phyloP scores from a whole-genome alignment of 1,284 basidiomycete genomes.

The Anthracocystis setariae region DNA sequence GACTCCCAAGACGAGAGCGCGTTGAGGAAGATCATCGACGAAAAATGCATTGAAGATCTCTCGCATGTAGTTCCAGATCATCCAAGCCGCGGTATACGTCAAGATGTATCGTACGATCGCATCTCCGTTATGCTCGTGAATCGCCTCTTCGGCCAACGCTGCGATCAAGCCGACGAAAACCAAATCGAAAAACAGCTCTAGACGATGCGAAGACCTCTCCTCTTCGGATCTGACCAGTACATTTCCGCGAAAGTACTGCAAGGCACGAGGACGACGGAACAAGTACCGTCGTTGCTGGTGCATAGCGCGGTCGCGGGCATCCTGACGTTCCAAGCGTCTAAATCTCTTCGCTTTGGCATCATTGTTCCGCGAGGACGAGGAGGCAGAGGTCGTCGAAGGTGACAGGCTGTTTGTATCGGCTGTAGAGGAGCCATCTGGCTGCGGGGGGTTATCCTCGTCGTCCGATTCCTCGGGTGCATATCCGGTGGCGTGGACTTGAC shows the following conservation, averaged over 20 bases:
- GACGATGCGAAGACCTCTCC: slow-evolving; percentile 47
- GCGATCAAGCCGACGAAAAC: slow-evolving; percentile 60
- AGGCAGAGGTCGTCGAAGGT: slow-evolving; percentile 9
- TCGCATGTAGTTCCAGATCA: slow-evolving; percentile 59
- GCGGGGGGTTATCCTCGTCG: slow-evolving; percentile 18
- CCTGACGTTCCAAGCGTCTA: slow-evolving; percentile 30
- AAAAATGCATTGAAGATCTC: slow-evolving; percentile 61
- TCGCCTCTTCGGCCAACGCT: slow-evolving; percentile 53
- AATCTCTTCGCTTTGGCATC: slow-evolving; percentile 44
- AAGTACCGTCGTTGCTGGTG: slow-evolving; percentile 54
- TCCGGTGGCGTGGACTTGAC: slow-evolving; percentile 40
- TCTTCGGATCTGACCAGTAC: slow-evolving; percentile 49
- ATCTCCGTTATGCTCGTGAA: slow-evolving; percentile 49
- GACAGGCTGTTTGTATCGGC: slow-evolving; percentile 7
- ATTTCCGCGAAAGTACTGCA: slow-evolving; percentile 60
- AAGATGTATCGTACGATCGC: slow-evolving; percentile 54
- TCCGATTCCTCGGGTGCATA: slow-evolving; percentile 39
- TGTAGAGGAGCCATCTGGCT: not conserved
- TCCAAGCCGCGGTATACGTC: slow-evolving; percentile 55
- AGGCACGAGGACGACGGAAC: slow-evolving; percentile 51
- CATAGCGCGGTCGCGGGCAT: slow-evolving; percentile 28
- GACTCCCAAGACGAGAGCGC: slow-evolving; percentile 54
- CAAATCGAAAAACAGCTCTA: slow-evolving; percentile 60
- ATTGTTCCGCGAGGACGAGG: slow-evolving; percentile 1
- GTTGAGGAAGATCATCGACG: slow-evolving; percentile 53